A percentile compares a stretch with the other conserved stretches of the same genome.
phyloP scores from a whole-genome alignment of 2,329 filamentous ascomycete species.

The Calonectria henricotiae region DNA sequence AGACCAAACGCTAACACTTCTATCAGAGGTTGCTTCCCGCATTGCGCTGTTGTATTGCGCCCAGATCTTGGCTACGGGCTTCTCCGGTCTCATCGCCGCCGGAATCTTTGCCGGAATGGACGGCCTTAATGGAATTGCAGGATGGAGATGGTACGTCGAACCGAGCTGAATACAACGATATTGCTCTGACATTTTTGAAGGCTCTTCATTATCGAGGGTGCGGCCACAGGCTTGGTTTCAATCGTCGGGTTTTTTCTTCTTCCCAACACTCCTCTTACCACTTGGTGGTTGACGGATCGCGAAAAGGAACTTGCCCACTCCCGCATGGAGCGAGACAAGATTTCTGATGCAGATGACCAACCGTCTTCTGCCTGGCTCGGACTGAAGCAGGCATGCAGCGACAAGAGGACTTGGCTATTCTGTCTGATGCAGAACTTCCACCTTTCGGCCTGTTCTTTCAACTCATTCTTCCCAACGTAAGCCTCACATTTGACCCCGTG shows the following conservation, averaged over 20 bases:
- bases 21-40: constrained; percentile 75
- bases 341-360: constrained; percentile 61
- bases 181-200: constrained; percentile 33
- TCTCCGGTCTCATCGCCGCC: constrained; percentile 75
- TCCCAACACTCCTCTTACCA: constrained; percentile 63
- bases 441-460: constrained; percentile 66
- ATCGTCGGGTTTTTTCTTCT: constrained; percentile 55
- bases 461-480: constrained; percentile 64
- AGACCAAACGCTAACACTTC: constrained; percentile 31
- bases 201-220: constrained; percentile 71
- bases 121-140: constrained; percentile 68
- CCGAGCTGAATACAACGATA: rapidly evolving
- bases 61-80: constrained; percentile 77
- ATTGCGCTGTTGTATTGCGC: constrained; percentile 75
- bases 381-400: constrained; percentile 65
- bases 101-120: constrained; percentile 69
- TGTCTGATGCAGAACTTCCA: constrained; percentile 72
- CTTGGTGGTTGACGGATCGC: constrained; percentile 62
- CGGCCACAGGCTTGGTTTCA: constrained; percentile 56
- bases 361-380: constrained; percentile 64
- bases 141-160: constrained; percentile 71
- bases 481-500: background rate
- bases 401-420: constrained; percentile 70
- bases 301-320: constrained; percentile 66
- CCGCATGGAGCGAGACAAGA: constrained; percentile 68